Conservation (phyloP, 2,329 filamentous ascomycete genomes). For the Orbilia javanica region DNA sequence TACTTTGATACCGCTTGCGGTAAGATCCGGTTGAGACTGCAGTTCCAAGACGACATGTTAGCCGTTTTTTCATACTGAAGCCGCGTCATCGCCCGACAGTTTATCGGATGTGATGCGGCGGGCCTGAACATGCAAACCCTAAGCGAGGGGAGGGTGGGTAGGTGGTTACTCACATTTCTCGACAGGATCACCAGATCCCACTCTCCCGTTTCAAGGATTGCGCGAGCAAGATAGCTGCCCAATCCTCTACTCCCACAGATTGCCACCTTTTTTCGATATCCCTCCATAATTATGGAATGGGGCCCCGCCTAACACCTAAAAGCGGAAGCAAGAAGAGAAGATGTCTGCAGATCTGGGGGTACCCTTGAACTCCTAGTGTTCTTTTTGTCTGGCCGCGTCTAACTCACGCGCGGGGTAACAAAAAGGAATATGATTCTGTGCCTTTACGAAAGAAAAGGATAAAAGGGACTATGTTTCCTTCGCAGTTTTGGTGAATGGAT, state of each 20-base stretch:
- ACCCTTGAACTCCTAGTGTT: slow-evolving; percentile 1
- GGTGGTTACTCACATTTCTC: slow-evolving; percentile 59
- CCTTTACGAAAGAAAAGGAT: slow-evolving; percentile 39
- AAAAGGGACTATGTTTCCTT: slow-evolving; percentile 10
- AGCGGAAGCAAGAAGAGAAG: slow-evolving; percentile 20
- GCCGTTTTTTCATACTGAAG: slow-evolving; percentile 21
- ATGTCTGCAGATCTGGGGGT: slow-evolving; percentile 32
- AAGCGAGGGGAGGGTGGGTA: slow-evolving; percentile 45
- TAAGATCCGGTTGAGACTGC: slow-evolving; percentile 58
- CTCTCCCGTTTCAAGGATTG: slow-evolving; percentile 50
- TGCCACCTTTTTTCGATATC: slow-evolving; percentile 58
- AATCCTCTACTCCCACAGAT: slow-evolving; percentile 60
- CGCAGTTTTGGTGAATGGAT: slow-evolving; percentile 38
- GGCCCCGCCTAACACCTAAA: slow-evolving; percentile 22
- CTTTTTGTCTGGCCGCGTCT: slow-evolving; percentile 20
- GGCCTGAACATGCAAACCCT: slow-evolving; percentile 37
- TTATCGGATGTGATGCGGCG: neutral
- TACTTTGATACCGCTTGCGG: slow-evolving; percentile 55
- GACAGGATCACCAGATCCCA: slow-evolving; percentile 61
- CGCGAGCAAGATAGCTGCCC: slow-evolving; percentile 60
- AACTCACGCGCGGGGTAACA: slow-evolving; percentile 34
- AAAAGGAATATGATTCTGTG: slow-evolving; percentile 43
- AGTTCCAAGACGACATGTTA: slow-evolving; percentile 44
- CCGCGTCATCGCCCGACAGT: slow-evolving; percentile 47
- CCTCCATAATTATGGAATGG: slow-evolving; percentile 36